Base-by-base conservation (phyloP, 495 filamentous ascomycete species). In the Bryoglossum gracile region DNA sequence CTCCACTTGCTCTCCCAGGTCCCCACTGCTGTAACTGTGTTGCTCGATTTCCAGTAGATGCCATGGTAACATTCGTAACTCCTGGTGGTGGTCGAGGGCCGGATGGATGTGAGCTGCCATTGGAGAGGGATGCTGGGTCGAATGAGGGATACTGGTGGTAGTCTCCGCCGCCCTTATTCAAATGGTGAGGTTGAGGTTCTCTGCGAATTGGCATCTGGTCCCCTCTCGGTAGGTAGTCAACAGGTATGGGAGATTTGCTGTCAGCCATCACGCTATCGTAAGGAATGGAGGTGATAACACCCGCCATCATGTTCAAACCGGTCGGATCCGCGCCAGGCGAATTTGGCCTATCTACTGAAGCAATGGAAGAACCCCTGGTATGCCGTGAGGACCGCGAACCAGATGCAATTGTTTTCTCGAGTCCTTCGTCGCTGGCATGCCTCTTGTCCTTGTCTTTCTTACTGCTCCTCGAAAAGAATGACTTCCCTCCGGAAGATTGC, bases 101-200 rank as follows among this genome's bases (percentile, higher is more conserved):
- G 9, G 80, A 77, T 19, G 76, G 73, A 54, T 86, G 80, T 10
- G 81, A 75, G 43, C 68, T 70, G 16, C 67, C 61, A 52, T 72
- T 73, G 23, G 65, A 64, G 1, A 68, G 53, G 32, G 66, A 58
- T 28, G 66, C 58, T 13, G 80, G 72, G 47, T 85, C 78, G 68
- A 85, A 82, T 16, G 74, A 76, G 6, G 89, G 89, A 66, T 95
- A 95, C 59, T 95, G 91, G 65, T 96, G 88, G 60, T 80, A 96
- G 59, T 96, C 91, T 38, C 72, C 74, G 17, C 77, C 80, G 43
- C 74, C 70, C 64, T 86, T 89, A 62, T 85, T 89, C 28, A 94
- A 65, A 59, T 90, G 84, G 65, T 89, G 84, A 13, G 89, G 86
- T 37, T 83, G 73, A 34, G 83, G 86, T 38, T 92, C 86, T 59